Evolutionary conservation across 371 early-diverging fungal species (phyloP), one percentile per base, ranked within the genome.

Genomic region (Lichtheimia hyalospora): DNA sequence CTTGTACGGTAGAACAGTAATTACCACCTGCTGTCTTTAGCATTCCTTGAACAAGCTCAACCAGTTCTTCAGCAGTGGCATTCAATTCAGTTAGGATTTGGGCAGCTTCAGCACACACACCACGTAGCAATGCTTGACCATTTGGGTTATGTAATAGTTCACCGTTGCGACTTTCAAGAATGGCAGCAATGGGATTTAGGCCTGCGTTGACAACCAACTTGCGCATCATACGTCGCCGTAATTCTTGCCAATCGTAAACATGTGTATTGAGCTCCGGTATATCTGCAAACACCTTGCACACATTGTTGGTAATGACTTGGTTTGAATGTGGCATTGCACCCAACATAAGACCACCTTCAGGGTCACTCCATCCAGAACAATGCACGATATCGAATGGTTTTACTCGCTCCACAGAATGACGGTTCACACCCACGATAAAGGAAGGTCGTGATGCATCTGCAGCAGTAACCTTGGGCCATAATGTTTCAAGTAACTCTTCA

Each of bases 171-270:
- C 68, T 70, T 7, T 71, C 70, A 5, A 78, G 54, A 20, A 83
- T 52, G 34, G 85, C 75, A 0, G 84, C 81, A 13, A 84, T 65
- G 1, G 84, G 77, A 50, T 86, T 86, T 53, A 86, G 80, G 1
- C 71, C 64, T 0, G 84, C 79, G 59, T 87, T 87, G n/a, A 86
- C 73, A 0, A 84, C 72, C 16, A 87, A 63, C 67, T 87, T 87
- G 1, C 72, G 64, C 40, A 79, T 56, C 69, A 86, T 75, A 42
- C 67, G 62, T 13, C 34, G 48, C 25, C 74, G 67, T 8, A 84
- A 46, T 4, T 71, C 70, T 2, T 73, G 43, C 83, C 81, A 82
- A 23, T 62, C 59, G 25, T 66, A 58, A 13, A 65, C 46, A 1
- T 51, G 41, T 8, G 66, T 64, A 13, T 69, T 56, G 2, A 83